Conservation (phyloP, 2,329 filamentous ascomycete genomes). For the Kalmusia sp. region DNA sequence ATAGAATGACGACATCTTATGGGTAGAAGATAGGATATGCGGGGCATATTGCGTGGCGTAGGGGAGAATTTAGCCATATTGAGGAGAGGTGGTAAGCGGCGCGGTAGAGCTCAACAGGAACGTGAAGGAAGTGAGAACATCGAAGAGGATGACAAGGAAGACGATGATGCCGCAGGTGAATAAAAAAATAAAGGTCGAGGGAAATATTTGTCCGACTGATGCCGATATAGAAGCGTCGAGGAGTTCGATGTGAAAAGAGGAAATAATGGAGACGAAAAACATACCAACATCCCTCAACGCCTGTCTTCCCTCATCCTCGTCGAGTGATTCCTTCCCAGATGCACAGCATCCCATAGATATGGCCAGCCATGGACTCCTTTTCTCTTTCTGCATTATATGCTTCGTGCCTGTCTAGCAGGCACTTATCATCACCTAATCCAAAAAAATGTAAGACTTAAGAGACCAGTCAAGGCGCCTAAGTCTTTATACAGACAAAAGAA, state of each 20-base stretch:
- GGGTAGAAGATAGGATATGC: conserved; percentile 10
- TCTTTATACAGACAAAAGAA: conserved; percentile 4
- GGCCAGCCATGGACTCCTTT: conserved; percentile 41
- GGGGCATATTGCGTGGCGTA: conserved; percentile 17
- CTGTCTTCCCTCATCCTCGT: conserved; percentile 28
- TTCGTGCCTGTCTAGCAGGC: conserved; percentile 30
- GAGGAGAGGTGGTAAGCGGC: conserved; percentile 28
- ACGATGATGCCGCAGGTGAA: neutral
- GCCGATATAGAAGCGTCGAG: neutral
- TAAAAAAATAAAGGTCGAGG: neutral
- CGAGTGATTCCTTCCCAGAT: conserved; percentile 31
- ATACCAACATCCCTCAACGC: conserved; percentile 33
- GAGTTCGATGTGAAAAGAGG: conserved; percentile 8
- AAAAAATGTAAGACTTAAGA: conserved; percentile 2
- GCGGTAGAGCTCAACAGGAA: conserved; percentile 30
- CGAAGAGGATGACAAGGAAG: neutral
- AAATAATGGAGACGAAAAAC: conserved; percentile 23
- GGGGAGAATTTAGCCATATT: conserved; percentile 30
- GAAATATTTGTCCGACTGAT: neutral
- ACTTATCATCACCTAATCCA: conserved; percentile 13
- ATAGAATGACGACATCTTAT: conserved; percentile 18
- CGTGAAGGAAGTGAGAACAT: conserved; percentile 15
- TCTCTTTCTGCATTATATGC: conserved; percentile 22
- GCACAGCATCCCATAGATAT: conserved; percentile 48
- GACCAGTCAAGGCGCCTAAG: conserved; percentile 8